Conservation (phyloP, 2,329 filamentous ascomycete genomes). For the Periconia sp. region DNA sequence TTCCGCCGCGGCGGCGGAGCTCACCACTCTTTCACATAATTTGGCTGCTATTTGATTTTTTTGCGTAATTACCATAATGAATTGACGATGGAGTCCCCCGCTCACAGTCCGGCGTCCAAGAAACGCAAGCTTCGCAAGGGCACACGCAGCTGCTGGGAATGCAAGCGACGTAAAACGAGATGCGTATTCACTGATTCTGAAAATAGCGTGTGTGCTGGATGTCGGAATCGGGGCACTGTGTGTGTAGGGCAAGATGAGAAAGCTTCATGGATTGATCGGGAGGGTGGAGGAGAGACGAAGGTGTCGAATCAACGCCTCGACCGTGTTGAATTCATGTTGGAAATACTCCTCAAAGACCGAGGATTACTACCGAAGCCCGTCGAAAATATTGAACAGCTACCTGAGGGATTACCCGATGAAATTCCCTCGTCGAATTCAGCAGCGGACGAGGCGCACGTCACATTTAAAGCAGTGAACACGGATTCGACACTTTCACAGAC, state of each 20-base stretch:
- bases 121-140: constrained; percentile 17
- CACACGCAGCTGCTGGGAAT: constrained; percentile 20
- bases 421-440: too few species aligned
- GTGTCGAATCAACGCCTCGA: neutral
- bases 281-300: neutral
- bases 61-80: neutral
- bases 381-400: neutral
- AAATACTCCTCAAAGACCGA: neutral
- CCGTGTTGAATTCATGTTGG: constrained; percentile 6
- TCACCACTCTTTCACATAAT: neutral
- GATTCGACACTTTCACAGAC: constrained; percentile 1
- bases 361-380: neutral
- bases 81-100: neutral
- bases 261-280: neutral
- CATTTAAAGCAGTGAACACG: neutral
- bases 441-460: too few species aligned
- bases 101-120: neutral
- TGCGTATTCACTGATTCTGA: constrained; percentile 5
- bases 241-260: constrained; percentile 13
- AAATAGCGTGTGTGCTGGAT: constrained; percentile 9
- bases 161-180: constrained; percentile 13
- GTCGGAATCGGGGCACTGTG: constrained; percentile 8
- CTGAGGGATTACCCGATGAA: neutral
- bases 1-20: neutral
- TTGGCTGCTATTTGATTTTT: neutral